Evolutionary conservation across 2,329 filamentous ascomycete genomes (phyloP).

Genomic region (Zelopaecilomyces penicillatus): DNA sequence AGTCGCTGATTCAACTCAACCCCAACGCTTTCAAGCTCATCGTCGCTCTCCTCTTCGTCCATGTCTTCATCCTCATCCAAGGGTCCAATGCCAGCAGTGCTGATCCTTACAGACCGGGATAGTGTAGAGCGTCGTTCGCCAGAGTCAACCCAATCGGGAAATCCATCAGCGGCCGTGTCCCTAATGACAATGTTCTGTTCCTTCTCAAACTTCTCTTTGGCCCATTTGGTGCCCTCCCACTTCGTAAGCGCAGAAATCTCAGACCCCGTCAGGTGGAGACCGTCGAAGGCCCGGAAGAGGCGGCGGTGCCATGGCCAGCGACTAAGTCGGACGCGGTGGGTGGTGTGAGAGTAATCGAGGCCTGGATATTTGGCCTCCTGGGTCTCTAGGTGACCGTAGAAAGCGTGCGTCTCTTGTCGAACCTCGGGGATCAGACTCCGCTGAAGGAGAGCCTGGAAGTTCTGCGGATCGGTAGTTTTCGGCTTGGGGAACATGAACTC

Average conservation of each 20-base stretch:
- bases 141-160: conserved; percentile 46
- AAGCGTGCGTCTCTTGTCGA: conserved; percentile 67
- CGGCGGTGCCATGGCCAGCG: conserved; percentile 70
- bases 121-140: conserved; percentile 11
- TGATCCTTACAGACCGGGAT: conserved; percentile 4
- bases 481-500: conserved; percentile 64
- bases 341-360: conserved; percentile 65
- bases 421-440: conserved; percentile 68
- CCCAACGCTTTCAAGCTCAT: conserved; percentile 47
- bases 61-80: conserved; percentile 23
- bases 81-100: conserved; percentile 3
- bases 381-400: conserved; percentile 71
- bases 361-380: conserved; percentile 76
- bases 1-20: conserved; percentile 56
- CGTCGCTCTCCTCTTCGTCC: conserved; percentile 44
- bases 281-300: conserved; percentile 69
- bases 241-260: conserved; percentile 68
- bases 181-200: conserved; percentile 62
- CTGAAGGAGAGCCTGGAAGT: conserved; percentile 62
- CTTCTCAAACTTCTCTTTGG: conserved; percentile 68
- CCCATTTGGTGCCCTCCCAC: conserved; percentile 80
- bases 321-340: conserved; percentile 68
- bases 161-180: conserved; percentile 64
- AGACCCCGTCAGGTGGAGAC: conserved; percentile 55
- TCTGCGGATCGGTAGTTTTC: conserved; percentile 58